A percentile compares a stretch with the other conserved stretches of the same genome.
Conservation (phyloP, 768 basidiomycete genomes). For the Amanita polypyramis region DNA sequence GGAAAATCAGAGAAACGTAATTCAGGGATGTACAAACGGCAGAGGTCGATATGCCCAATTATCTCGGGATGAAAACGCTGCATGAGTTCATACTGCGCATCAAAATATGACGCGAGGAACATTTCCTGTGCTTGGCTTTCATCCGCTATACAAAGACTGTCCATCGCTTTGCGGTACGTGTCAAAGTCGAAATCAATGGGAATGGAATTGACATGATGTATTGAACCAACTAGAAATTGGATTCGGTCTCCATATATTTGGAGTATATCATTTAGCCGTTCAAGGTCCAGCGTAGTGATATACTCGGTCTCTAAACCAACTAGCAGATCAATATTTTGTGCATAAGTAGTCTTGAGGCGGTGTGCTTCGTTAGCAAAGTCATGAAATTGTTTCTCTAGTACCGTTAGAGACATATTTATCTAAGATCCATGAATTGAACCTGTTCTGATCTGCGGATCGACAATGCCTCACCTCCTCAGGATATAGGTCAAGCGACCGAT, state of each 20-base stretch:
- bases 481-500: conserved; percentile 72
- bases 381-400: conserved; percentile 55
- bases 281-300: conserved; percentile 62
- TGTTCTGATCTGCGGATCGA: conserved; percentile 1
- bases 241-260: conserved; percentile 36
- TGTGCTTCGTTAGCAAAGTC: conserved; percentile 72
- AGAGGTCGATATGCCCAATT: conserved; percentile 90
- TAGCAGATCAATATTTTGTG: conserved; percentile 58
- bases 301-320: conserved; percentile 92
- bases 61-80: conserved; percentile 71
- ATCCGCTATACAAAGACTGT: conserved; percentile 22
- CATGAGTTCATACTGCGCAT: conserved; percentile 71
- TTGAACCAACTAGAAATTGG: conserved; percentile 85
- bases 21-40: conserved; percentile 70
- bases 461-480: conserved; percentile 76
- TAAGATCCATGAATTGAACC: conserved; percentile 19
- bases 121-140: conserved; percentile 25
- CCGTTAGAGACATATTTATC: conserved; percentile 41
- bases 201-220: conserved; percentile 82
- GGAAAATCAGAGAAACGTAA: conserved; percentile 47
- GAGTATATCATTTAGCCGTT: conserved; percentile 44
- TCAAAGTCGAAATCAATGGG: conserved; percentile 87
- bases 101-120: conserved; percentile 69
- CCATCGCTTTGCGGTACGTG: conserved; percentile 58
- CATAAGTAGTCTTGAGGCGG: conserved; percentile 55